Evolutionary conservation across 1,284 basidiomycete genomes (phyloP).

Genomic region (Coriolopsis trogii): DNA sequence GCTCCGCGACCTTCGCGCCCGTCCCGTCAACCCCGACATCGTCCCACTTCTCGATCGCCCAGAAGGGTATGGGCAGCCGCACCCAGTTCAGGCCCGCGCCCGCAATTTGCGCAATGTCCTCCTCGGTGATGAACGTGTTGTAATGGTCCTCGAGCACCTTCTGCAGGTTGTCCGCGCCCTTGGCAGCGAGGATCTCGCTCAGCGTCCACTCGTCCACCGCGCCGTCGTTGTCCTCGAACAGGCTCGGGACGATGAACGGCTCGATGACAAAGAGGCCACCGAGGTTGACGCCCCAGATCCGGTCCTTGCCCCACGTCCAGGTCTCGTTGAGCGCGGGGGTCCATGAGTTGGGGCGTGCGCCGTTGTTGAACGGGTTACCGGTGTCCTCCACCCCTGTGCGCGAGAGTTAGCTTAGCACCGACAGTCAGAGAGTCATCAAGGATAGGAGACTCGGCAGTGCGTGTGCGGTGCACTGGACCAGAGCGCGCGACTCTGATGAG

Average conservation of each 20-base stretch:
- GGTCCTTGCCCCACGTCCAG: slow-evolving; percentile 71
- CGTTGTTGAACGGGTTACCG: slow-evolving; percentile 65
- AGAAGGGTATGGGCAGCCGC: slow-evolving; percentile 77
- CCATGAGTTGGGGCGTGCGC: slow-evolving; percentile 63
- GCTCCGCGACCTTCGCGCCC: slow-evolving; percentile 32
- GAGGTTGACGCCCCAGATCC: slow-evolving; percentile 66
- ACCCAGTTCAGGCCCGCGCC: slow-evolving; percentile 75
- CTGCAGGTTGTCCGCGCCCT: slow-evolving; percentile 33
- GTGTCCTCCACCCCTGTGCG: slow-evolving; percentile 50
- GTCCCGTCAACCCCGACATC: slow-evolving; percentile 37
- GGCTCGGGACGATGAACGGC: slow-evolving; percentile 80
- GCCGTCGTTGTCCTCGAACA: slow-evolving; percentile 71
- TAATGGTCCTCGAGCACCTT: slow-evolving; percentile 50
- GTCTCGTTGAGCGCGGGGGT: slow-evolving; percentile 62
- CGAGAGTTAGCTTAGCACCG: no score
- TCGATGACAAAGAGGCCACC: slow-evolving; percentile 79
- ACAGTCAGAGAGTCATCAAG: slow-evolving; percentile 1
- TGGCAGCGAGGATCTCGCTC: slow-evolving; percentile 41
- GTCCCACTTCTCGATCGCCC: slow-evolving; percentile 71
- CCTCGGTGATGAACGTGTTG: slow-evolving; percentile 50
- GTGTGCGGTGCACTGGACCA: no score
- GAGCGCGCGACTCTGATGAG: no score
- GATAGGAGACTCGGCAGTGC: background rate
- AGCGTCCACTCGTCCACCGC: slow-evolving; percentile 66
- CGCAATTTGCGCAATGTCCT: slow-evolving; percentile 38